Base-by-base conservation (phyloP, 352 stramenopile species). In the Thraustochytrium sp. region DNA sequence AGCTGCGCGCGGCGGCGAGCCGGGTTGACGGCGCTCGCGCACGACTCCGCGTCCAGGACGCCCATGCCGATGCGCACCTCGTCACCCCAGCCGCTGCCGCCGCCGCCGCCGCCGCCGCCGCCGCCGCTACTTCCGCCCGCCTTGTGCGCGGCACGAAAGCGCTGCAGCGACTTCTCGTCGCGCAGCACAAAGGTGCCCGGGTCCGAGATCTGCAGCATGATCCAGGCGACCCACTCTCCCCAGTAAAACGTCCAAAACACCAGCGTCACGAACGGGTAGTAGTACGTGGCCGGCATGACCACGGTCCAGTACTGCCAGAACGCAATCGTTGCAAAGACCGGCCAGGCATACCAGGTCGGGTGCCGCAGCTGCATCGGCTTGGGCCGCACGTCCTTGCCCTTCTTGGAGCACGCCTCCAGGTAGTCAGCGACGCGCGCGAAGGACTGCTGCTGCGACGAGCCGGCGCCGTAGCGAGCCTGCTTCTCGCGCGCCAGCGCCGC, bases 331-430 rank as follows among this genome's bases (percentile, higher is more conserved):
- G 55, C 31, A 13, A 84, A n/a, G 18, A 84, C 75, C 23, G 75
- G 75, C 75, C 75, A 84, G 4, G 55, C 55, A 29, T 84, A 84
- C 75, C 75, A 84, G 16, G 55, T 84, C n/a, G 55, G 62, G 75
- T 84, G 75, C 36, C 44, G 40, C 62, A 44, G 26, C 40, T 56
- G 75, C 23, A 54, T n/a, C 8, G 56, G 31, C 26, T 26, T 40
- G 4, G 31, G 11, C 4, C 44, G 31, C 29, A 82, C 59, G 31
- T 72, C 62, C 36, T 68, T 85, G 31, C 65, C 49, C 49, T 84
- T 36, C 68, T 85, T 85, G 26, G 4, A 23, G 37, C 42, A 84
- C 13, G 23, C n/a, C 29, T 73, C 42, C n/a, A 83, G 36, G 62
- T 84, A 83, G 61, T 68, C 48, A 11, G 37, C 62, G 9, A 83